phyloP scores from a whole-genome alignment of 495 filamentous ascomycete genomes.

The Recurvomyces mirabilis region DNA sequence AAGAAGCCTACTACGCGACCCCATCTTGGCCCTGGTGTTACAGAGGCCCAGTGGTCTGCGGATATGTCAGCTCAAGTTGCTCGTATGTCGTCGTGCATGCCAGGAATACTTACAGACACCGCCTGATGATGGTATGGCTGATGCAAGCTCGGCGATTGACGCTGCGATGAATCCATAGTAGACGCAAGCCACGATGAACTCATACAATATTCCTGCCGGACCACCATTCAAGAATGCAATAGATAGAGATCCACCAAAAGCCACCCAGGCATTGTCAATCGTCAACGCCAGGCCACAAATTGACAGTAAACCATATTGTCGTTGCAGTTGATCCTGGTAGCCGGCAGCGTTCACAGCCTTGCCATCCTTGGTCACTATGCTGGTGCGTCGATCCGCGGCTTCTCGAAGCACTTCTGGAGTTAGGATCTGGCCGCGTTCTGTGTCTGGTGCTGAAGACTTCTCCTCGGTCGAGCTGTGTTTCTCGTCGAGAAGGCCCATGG shows the following conservation, averaged over 20 bases:
- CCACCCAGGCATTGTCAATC: constrained; percentile 51
- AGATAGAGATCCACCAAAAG: constrained; percentile 38
- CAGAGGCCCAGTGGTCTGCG: constrained; percentile 76
- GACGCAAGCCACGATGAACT: constrained; percentile 42
- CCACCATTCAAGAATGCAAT: constrained; percentile 20
- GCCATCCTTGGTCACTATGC: constrained; percentile 17
- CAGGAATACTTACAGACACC: too few species aligned
- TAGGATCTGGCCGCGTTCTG: constrained; percentile 8
- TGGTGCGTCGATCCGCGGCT: constrained; percentile 6
- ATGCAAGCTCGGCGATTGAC: constrained; percentile 57
- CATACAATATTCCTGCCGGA: constrained; percentile 21
- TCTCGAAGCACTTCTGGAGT: constrained; percentile 6
- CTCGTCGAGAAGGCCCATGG: constrained; percentile 2
- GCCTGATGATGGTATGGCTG: constrained; percentile 66
- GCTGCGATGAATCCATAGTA: constrained; percentile 40
- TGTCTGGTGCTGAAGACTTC: constrained; percentile 6
- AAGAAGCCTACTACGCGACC: constrained; percentile 65
- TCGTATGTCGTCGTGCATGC: too few species aligned
- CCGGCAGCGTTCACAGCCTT: constrained; percentile 44
- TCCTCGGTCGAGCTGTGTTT: constrained; percentile 4
- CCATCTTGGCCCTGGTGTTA: constrained; percentile 57
- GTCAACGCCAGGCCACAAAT: constrained; percentile 46
- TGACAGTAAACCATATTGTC: constrained; percentile 48
- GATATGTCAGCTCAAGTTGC: too few species aligned
- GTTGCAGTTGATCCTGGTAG: constrained; percentile 48